A percentile compares a stretch with the other conserved stretches of the same genome.
These are phyloP conservation scores for Blastosporella zonata DNA, from an alignment of 1,284 basidiomycete species.

Conservation along the genomic window DNA sequence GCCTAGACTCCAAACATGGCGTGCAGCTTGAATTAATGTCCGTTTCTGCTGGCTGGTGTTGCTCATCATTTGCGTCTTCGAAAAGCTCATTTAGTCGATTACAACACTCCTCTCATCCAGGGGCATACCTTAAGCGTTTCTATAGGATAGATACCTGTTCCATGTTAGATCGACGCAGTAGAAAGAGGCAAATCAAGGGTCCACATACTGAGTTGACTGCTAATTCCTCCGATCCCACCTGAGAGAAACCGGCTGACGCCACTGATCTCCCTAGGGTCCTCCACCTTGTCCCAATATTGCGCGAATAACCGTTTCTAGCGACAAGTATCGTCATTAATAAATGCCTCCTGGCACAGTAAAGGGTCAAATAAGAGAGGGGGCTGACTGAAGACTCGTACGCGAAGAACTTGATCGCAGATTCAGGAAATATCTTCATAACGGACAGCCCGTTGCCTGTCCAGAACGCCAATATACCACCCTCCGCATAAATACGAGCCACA, in stretches of 20 bases:
- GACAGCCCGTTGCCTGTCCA: conserved; percentile 89
- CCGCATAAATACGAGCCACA: conserved; percentile 75
- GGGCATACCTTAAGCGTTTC: conserved; percentile 76
- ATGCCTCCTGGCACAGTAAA: not conserved
- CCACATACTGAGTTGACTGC: conserved; percentile 82
- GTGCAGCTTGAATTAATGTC: conserved; percentile 58
- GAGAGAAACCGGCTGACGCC: conserved; percentile 91
- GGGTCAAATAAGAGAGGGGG: conserved; percentile 13
- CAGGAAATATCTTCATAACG: conserved; percentile 92
- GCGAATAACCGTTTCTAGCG: conserved; percentile 90
- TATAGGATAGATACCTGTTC: conserved; percentile 81
- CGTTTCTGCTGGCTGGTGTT: conserved; percentile 62
- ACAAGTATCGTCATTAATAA: not conserved
- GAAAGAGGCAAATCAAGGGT: conserved; percentile 7
- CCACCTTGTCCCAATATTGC: conserved; percentile 86
- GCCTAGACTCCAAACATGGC: conserved; percentile 77
- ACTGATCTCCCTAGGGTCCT: conserved; percentile 88
- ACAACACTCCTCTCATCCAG: conserved; percentile 1
- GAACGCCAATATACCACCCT: conserved; percentile 88
- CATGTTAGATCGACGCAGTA: conserved; percentile 19
- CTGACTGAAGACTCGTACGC: conserved; percentile 89
- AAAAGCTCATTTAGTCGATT: conserved; percentile 9
- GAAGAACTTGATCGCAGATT: conserved; percentile 98
- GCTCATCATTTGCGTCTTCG: conserved; percentile 92
- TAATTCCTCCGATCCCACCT: conserved; percentile 93